These are phyloP conservation scores for Sedum album DNA, from an alignment of 164 flowering plant species.

Conservation along the genomic window DNA sequence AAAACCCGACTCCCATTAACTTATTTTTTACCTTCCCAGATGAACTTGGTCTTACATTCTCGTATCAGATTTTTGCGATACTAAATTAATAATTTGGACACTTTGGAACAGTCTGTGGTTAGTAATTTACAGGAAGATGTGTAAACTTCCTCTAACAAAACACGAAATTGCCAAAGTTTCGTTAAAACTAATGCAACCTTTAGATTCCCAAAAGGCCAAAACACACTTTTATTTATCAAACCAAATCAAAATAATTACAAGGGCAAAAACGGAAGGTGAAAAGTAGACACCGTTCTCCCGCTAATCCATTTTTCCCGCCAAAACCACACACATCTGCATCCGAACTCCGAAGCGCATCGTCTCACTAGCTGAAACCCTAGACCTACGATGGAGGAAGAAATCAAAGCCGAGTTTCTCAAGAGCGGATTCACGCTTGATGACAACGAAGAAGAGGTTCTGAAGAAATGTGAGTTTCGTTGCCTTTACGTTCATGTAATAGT, in stretches of 20 bases:
- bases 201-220: no score
- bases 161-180: no score
- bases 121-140: not conserved
- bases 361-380: conserved; percentile 12
- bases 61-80: not conserved
- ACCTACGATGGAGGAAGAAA: conserved; percentile 62
- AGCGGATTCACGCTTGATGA: conserved; percentile 57
- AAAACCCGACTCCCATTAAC: not conserved
- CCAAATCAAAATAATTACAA: no score
- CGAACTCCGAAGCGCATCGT: no score
- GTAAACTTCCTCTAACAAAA: no score
- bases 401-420: conserved; percentile 57
- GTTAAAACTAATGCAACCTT: no score
- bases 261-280: no score
- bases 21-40: not conserved
- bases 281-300: not conserved
- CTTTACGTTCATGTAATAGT: not conserved
- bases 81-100: not conserved
- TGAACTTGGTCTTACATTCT: not conserved
- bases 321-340: no score
- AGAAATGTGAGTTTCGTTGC: conserved; percentile 46
- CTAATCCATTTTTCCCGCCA: not conserved
- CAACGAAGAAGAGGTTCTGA: conserved; percentile 51
- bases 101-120: not conserved
- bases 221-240: no score